Conservation (phyloP, 2,329 filamentous ascomycete genomes). For the Colletotrichum navitas region DNA sequence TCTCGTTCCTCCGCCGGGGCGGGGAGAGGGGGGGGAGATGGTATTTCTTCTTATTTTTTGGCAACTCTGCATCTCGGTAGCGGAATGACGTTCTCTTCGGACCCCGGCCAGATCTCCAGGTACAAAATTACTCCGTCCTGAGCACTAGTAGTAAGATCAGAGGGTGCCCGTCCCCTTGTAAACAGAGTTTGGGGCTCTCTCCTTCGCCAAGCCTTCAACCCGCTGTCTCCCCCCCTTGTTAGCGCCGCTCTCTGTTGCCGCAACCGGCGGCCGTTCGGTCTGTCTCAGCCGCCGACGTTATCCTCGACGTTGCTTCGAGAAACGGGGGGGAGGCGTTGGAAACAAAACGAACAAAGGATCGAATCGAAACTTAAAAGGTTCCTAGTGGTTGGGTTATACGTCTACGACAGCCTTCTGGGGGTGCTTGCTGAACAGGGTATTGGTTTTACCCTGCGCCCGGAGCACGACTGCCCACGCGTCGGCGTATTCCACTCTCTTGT, state of each 20-base stretch:
- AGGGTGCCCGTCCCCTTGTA: neutral
- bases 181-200: neutral
- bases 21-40: no score
- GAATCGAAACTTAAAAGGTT: neutral
- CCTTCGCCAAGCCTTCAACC: neutral
- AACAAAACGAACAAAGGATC: neutral
- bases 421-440: no score
- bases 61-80: constrained; percentile 4
- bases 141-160: neutral
- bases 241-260: neutral
- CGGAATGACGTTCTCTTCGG: neutral
- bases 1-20: neutral
- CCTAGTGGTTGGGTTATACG: neutral
- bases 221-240: neutral
- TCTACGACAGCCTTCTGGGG: no score
- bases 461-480: no score
- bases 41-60: neutral
- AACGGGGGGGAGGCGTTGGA: neutral
- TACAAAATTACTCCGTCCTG: neutral
- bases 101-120: neutral
- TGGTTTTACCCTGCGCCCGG: no score
- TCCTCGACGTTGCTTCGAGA: neutral
- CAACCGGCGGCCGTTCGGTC: neutral
- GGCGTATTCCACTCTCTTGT: no score
- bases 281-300: neutral